Base-by-base conservation (phyloP, 768 basidiomycete genomes). In the Lanmaoa pseudosensibilis region DNA sequence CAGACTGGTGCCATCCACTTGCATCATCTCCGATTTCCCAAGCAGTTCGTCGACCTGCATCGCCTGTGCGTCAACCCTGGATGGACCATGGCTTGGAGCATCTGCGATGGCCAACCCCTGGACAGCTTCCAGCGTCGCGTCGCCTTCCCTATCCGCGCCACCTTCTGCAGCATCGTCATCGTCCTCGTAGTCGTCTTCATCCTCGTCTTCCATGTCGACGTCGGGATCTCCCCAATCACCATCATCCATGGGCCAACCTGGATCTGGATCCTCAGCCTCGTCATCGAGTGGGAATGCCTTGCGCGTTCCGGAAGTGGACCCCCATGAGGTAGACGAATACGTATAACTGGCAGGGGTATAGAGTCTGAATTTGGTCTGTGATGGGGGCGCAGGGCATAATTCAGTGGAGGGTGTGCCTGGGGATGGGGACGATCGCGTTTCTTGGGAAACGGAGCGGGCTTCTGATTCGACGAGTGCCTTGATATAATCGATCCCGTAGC, bases 321-420 rank as follows among this genome's bases (percentile, higher is more conserved):
- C 57, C 62, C 69, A 69, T 0, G 69, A 58, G 13, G 60, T 56
- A 30, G 62, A 57, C 0, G 62, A 69, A 19, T 70, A 72, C 1
- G 69, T 72, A 40, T 71, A 71, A n/a, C 71, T 71, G 9, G 69
- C 70, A 0, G 70, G 70, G 34, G 70, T 72, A 38, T 71, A 71
- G 7, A 71, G 59, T n/a, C 69, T 59, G 25, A 72, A 72, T 21
- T 61, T 65, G 7, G 71, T 71, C 39, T 55, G 63, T 4, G 66
- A 56, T 3, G 51, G 46, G 19, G 49, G 19, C 32, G 49, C 49
- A 48, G 46, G 46, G 23, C 5, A 40, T 18, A 40, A 21, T 7
- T 48, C 37, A 10, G 34, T 16, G 16, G 19, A 18, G 16, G 46
- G 5, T 18, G 50, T 47, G 32, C 45, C 49, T 12, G 55, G 37